These are phyloP conservation scores for Melaleuca alternifolia DNA, from an alignment of 345 rosid genomes.

Conservation along the genomic window DNA sequence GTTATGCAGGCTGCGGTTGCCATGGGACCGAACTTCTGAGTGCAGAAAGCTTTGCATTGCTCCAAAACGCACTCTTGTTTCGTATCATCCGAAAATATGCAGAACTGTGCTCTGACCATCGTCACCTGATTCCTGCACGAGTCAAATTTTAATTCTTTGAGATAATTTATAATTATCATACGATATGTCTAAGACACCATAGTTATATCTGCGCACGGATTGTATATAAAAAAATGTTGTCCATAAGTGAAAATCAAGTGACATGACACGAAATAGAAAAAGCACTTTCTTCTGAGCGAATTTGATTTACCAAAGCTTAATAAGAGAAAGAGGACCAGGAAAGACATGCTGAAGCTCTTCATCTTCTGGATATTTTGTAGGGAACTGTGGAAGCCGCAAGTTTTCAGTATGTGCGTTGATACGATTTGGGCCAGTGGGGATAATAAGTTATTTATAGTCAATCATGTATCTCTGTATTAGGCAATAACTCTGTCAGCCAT, in stretches of 20 bases:
- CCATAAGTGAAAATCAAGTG: too few relatives aligned
- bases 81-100: too few relatives aligned
- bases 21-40: neutral
- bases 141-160: neutral
- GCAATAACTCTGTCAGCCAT: neutral
- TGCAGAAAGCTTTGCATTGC: neutral
- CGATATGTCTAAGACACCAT: neutral
- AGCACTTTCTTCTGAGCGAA: neutral
- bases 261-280: neutral
- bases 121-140: neutral
- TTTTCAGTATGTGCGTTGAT: neutral
- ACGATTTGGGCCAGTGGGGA: neutral
- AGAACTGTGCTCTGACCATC: too few relatives aligned
- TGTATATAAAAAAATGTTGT: too few relatives aligned
- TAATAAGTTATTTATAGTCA: too few relatives aligned
- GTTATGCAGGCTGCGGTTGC: neutral
- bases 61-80: neutral
- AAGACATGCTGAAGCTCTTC: neutral
- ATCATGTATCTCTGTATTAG: too few relatives aligned
- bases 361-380: neutral
- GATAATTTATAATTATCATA: neutral
- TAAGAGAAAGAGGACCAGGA: neutral
- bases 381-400: neutral
- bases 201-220: too few relatives aligned
- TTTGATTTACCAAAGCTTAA: neutral